Evolutionary conservation across 768 basidiomycete species (phyloP).

Genomic region (Xerocomellus chrysenteron): DNA sequence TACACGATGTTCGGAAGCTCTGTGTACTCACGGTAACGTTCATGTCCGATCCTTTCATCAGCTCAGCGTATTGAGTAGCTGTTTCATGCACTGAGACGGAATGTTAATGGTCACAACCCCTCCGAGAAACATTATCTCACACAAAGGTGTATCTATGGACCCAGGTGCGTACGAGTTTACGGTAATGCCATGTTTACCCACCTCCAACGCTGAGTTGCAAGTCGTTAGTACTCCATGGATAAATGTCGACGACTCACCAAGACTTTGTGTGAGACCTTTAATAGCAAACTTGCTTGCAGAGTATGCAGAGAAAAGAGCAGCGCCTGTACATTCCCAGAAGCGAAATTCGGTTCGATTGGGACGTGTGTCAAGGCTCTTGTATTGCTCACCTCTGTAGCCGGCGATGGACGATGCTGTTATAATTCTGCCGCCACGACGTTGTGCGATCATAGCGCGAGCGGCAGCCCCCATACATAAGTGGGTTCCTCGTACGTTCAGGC

Average conservation of each 20-base stretch:
- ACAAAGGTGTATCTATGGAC: slow-evolving; percentile 3
- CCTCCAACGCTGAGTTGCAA: slow-evolving; percentile 10
- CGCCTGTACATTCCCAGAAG: slow-evolving; percentile 17
- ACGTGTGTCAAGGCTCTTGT: neutral
- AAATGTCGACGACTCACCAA: neutral
- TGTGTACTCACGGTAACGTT: neutral
- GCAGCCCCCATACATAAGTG: slow-evolving; percentile 45
- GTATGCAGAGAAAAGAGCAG: slow-evolving; percentile 21
- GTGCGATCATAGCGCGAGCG: slow-evolving; percentile 42
- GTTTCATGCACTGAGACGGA: neutral
- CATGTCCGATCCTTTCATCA: neutral
- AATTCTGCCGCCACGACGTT: slow-evolving; percentile 44
- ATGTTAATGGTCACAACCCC: neutral
- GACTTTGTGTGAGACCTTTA: slow-evolving; percentile 36
- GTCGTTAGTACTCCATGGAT: neutral
- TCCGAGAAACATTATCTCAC: neutral
- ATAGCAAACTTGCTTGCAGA: slow-evolving; percentile 38
- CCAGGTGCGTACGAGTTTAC: slow-evolving; percentile 28
- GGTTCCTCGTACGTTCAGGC: slow-evolving; percentile 37
- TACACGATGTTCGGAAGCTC: neutral
- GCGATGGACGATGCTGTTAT: slow-evolving; percentile 23
- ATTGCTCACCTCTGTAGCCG: neutral
- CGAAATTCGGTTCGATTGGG: neutral
- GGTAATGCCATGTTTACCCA: slow-evolving; percentile 18
- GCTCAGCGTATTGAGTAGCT: neutral